Evolutionary conservation across 495 filamentous ascomycete genomes (phyloP), one percentile per base, ranked within the genome.

Genomic region (Aspergillus biplanus): DNA sequence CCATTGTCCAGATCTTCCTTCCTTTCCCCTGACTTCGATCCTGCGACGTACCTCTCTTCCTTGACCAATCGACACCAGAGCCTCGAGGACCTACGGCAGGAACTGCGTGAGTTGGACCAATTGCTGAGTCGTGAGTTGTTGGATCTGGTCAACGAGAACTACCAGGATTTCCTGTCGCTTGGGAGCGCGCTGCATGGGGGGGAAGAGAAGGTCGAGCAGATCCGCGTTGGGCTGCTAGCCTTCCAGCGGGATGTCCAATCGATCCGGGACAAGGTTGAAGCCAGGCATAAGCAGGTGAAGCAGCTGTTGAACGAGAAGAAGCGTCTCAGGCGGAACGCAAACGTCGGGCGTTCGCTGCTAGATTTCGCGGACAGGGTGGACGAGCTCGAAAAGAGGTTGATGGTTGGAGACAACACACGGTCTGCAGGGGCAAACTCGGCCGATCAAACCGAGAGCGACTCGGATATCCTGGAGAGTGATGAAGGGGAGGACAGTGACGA

Each of bases 91-190:
- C 82, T 99, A 16, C 90, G 93, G 15, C 74, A 87, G 33, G 96
- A 99, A 67, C 82, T 99, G 5, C 87, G 92, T 15, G 82, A 89
- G 49, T 83, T 95, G 31, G 87, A 86, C 60, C 85, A 89, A 64
- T 80, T 87, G 16, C 85, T 98, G 53, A 88, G 85, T 63, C 87
- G 88, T 59, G 94, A 99, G 73, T 80, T 99, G 8, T 81, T 98
- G 5, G 93, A 97, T 72, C 85, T 98, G 2, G 93, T 99, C 63
- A 98, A 98, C 71, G 82, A 89, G 34, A 93, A 98, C 73, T 97
- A 97, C 72, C 86, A 89, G 46, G 91, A 94, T 66, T 98, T 98
- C 67, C 72, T 99, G 2, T 87, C 86, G 6, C 76, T 99, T 0
- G 95, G 96, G 0, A 86, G 83, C 33, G 89, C 91, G 69, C 76